phyloP scores from a whole-genome alignment of 2,329 filamentous ascomycete genomes.

The Aspergillus felis region DNA sequence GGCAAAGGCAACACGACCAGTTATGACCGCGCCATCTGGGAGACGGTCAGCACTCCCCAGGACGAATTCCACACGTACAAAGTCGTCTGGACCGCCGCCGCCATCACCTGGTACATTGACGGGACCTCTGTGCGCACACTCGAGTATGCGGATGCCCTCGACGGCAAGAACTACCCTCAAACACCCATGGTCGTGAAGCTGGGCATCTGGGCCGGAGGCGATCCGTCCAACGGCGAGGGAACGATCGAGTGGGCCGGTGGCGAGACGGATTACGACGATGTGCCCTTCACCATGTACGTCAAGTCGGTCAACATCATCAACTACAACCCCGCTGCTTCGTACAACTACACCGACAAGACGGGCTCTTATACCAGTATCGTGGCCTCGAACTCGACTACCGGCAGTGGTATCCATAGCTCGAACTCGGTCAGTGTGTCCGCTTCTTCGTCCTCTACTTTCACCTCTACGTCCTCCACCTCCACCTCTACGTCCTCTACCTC shows the following conservation, averaged over 20 bases:
- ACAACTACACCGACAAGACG: slow-evolving; percentile 57
- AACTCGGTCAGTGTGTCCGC: too few species aligned
- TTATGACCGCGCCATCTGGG: slow-evolving; percentile 82
- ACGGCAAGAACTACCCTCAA: slow-evolving; percentile 62
- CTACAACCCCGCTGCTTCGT: slow-evolving; percentile 59
- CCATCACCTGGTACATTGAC: slow-evolving; percentile 63
- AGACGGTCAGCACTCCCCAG: slow-evolving; percentile 58
- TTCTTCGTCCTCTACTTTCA: too few species aligned
- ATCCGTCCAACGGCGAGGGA: slow-evolving; percentile 34
- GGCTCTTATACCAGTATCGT: too few species aligned
- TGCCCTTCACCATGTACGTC: slow-evolving; percentile 71
- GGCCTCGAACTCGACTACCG: too few species aligned
- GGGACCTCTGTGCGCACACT: slow-evolving; percentile 59
- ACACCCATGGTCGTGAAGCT: slow-evolving; percentile 69
- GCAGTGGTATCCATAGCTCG: too few species aligned
- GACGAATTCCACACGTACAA: slow-evolving; percentile 44
- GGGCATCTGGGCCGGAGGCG: slow-evolving; percentile 66
- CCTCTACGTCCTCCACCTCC: too few species aligned
- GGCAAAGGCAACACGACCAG: slow-evolving; percentile 77
- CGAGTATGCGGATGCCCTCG: slow-evolving; percentile 55
- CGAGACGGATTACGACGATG: slow-evolving; percentile 60
- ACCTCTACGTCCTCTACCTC: too few species aligned
- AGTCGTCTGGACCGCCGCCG: slow-evolving; percentile 63
- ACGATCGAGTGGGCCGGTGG: slow-evolving; percentile 70
- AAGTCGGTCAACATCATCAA: slow-evolving; percentile 56